A percentile compares a stretch with the other conserved stretches of the same genome.
Conservation (phyloP, 1,284 basidiomycete species). For the Peniophora sp. region DNA sequence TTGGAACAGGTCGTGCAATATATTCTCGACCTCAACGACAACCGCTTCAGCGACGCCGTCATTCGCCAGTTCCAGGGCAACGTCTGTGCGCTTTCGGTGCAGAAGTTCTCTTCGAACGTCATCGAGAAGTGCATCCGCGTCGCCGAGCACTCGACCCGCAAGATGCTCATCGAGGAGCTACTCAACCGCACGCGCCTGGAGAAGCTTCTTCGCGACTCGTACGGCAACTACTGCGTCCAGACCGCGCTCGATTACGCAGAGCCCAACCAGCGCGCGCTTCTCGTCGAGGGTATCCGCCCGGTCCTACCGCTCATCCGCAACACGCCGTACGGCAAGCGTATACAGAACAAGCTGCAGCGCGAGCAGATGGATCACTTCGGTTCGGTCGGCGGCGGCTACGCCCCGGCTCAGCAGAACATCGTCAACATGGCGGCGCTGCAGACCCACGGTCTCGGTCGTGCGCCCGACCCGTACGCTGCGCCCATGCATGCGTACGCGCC, state of each 20-base stretch:
- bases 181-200: slow-evolving; percentile 92
- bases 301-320: slow-evolving; percentile 93
- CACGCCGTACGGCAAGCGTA: slow-evolving; percentile 96
- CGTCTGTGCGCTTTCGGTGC: slow-evolving; percentile 94
- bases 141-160: slow-evolving; percentile 89
- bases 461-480: slow-evolving; percentile 48
- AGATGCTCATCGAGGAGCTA: slow-evolving; percentile 93
- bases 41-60: slow-evolving; percentile 94
- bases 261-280: slow-evolving; percentile 72
- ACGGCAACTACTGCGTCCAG: slow-evolving; percentile 93
- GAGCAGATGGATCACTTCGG: slow-evolving; percentile 72
- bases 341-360: slow-evolving; percentile 93
- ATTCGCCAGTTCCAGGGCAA: slow-evolving; percentile 98
- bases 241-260: slow-evolving; percentile 96
- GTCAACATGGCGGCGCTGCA: slow-evolving; percentile 45
- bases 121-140: slow-evolving; percentile 98
- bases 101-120: slow-evolving; percentile 97
- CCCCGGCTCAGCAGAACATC: slow-evolving; percentile 45
- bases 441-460: slow-evolving; percentile 45
- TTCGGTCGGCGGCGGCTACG: slow-evolving; percentile 36
- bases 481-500: slow-evolving; percentile 31
- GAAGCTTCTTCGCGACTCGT: slow-evolving; percentile 91
- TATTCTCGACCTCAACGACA: slow-evolving; percentile 96
- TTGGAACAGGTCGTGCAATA: slow-evolving; percentile 81
- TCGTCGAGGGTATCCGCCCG: slow-evolving; percentile 95